A percentile compares a stretch with the other conserved stretches of the same genome.
These are phyloP conservation scores for Pythium scleroteichum DNA, from an alignment of 352 stramenopile genomes.

Conservation along the genomic window DNA sequence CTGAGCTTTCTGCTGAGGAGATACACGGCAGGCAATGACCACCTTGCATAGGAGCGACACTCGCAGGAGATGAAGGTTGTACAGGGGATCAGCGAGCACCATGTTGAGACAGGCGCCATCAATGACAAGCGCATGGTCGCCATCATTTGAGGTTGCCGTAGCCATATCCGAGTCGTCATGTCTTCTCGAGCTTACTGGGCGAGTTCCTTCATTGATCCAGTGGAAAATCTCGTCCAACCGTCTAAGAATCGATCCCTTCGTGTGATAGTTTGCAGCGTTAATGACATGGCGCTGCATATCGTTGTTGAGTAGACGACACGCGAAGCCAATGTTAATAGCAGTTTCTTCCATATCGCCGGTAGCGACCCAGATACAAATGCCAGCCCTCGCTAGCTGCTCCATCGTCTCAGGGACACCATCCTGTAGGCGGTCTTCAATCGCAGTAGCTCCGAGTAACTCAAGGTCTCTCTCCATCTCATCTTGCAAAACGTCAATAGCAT, in stretches of 20 bases:
- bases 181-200: slow-evolving; percentile 22
- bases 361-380: slow-evolving; percentile 87
- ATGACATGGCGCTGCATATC: slow-evolving; percentile 93
- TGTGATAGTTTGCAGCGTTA: slow-evolving; percentile 63
- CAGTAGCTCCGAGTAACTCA: slow-evolving; percentile 76
- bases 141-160: slow-evolving; percentile 24
- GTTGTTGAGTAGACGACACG: slow-evolving; percentile 87
- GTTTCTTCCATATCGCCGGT: slow-evolving; percentile 91
- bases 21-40: slow-evolving; percentile 98
- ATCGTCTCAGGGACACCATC: slow-evolving; percentile 83
- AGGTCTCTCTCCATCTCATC: slow-evolving; percentile 81
- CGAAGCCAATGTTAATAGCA: slow-evolving; percentile 89
- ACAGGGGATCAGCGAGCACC: slow-evolving; percentile 68
- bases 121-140: slow-evolving; percentile 91
- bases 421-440: slow-evolving; percentile 87
- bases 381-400: slow-evolving; percentile 66
- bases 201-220: slow-evolving; percentile 44
- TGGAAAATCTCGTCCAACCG: slow-evolving; percentile 84
- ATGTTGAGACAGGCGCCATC: slow-evolving; percentile 91
- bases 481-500: slow-evolving; percentile 66
- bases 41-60: slow-evolving; percentile 91
- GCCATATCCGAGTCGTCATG: slow-evolving; percentile 27
- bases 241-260: slow-evolving; percentile 65
- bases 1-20: slow-evolving; percentile 97
- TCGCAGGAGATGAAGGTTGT: slow-evolving; percentile 81